Percentiles rank a stretch among this genome's conserved stretches.
Evolutionary conservation across 139 green algal species (phyloP).

Genomic region (Bryopsis sp.): DNA sequence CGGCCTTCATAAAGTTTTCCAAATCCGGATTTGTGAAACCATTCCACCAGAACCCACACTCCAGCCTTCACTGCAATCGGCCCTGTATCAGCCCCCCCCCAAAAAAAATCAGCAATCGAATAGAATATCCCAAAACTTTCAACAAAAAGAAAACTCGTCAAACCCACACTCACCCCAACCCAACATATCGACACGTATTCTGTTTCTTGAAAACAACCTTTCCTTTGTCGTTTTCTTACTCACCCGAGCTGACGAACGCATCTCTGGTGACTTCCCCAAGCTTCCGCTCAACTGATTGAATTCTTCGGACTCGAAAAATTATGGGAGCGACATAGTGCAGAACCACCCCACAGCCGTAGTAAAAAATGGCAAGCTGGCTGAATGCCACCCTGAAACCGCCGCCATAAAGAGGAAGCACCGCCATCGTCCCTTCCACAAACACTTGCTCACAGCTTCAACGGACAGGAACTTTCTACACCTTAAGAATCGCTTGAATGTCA

Average conservation of each 20-base stretch:
- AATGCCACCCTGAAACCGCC: slow-evolving; percentile 52
- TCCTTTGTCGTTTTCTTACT: too few relatives aligned
- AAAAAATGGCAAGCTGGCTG: slow-evolving; percentile 41
- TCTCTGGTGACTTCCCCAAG: slow-evolving; percentile 46
- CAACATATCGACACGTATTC: slow-evolving; percentile 10
- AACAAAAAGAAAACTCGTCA: too few relatives aligned
- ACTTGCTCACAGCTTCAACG: too few relatives aligned
- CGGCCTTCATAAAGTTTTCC: slow-evolving; percentile 44
- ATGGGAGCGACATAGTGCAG: slow-evolving; percentile 57
- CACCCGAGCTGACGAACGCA: slow-evolving; percentile 46
- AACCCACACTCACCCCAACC: slow-evolving; percentile 22
- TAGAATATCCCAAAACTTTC: too few relatives aligned
- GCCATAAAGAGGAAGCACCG: too few relatives aligned
- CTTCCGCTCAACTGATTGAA: slow-evolving; percentile 40
- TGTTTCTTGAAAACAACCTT: not conserved
- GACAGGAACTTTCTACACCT: too few relatives aligned
- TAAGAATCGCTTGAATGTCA: too few relatives aligned
- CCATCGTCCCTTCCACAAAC: too few relatives aligned
- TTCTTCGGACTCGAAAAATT: slow-evolving; percentile 34
- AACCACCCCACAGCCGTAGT: slow-evolving; percentile 47
- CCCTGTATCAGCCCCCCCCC: too few relatives aligned
- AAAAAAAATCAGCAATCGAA: too few relatives aligned
- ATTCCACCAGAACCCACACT: slow-evolving; percentile 59
- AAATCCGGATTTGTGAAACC: slow-evolving; percentile 36
- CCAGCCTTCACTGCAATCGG: slow-evolving; percentile 66